These are phyloP conservation scores for Ustilago bromivora DNA, from an alignment of 1,284 basidiomycete species.

Conservation along the genomic window DNA sequence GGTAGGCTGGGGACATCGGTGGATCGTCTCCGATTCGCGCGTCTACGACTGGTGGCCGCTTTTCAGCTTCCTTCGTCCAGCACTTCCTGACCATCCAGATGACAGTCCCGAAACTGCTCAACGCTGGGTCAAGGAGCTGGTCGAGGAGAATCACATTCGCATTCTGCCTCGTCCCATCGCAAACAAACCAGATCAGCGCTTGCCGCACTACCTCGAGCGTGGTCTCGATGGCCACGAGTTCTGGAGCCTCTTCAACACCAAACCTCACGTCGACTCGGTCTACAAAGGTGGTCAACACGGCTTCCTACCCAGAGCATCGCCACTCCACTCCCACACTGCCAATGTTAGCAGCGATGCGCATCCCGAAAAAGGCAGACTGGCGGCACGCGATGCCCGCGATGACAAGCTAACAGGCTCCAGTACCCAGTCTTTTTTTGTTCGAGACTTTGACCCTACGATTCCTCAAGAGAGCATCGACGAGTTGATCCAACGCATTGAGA, in stretches of 20 bases:
- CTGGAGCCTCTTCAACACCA: constrained; percentile 41
- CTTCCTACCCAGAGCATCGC: background rate
- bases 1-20: constrained; percentile 48
- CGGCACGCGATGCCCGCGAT: background rate
- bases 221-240: constrained; percentile 52
- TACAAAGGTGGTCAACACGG: constrained; percentile 36
- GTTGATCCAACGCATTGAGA: constrained; percentile 35
- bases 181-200: constrained; percentile 17
- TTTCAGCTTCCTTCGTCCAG: constrained; percentile 39
- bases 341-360: background rate
- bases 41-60: constrained; percentile 62
- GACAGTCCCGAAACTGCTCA: constrained; percentile 36
- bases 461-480: constrained; percentile 24
- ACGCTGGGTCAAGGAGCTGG: constrained; percentile 44
- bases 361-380: constrained; percentile 1
- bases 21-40: constrained; percentile 55
- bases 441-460: constrained; percentile 39
- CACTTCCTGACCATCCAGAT: constrained; percentile 37
- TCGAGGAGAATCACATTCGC: constrained; percentile 28
- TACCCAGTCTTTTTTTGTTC: constrained; percentile 31
- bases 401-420: constrained; percentile 34
- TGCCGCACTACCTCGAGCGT: constrained; percentile 49
- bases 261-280: constrained; percentile 30
- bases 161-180: constrained; percentile 49
- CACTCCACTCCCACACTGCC: background rate